These are phyloP conservation scores for Inosperma sp. DNA, from an alignment of 768 basidiomycete species.

Conservation along the genomic window DNA sequence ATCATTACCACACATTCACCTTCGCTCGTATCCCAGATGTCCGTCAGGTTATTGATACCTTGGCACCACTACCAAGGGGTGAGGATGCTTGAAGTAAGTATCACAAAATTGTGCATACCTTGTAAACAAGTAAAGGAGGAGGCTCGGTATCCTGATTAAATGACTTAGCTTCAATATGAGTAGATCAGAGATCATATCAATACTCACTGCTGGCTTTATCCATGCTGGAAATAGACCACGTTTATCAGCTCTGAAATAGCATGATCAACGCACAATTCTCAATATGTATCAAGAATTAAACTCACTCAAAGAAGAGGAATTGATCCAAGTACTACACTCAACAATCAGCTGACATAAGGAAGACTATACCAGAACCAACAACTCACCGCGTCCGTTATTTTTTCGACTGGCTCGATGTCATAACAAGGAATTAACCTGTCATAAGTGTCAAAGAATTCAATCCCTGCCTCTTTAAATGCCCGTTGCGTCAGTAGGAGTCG, in stretches of 20 bases:
- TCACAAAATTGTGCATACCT: constrained; percentile 34
- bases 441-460: constrained; percentile 96
- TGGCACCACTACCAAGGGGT: constrained; percentile 72
- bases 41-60: constrained; percentile 97
- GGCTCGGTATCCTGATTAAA: constrained; percentile 77
- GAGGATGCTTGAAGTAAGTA: constrained; percentile 4
- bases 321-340: constrained; percentile 80
- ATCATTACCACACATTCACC: constrained; percentile 98
- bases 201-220: constrained; percentile 86
- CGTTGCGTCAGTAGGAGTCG: constrained; percentile 94
- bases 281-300: background rate
- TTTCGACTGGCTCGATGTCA: constrained; percentile 99
- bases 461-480: constrained; percentile 97
- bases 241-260: constrained; percentile 69
- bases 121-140: constrained; percentile 94
- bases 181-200: constrained; percentile 2
- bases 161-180: background rate
- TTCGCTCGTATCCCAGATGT: constrained; percentile 97
- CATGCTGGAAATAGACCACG: constrained; percentile 96
- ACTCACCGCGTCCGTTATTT: constrained; percentile 94
- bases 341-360: constrained; percentile 12
- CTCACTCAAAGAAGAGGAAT: constrained; percentile 93
- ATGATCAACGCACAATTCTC: too few relatives aligned
- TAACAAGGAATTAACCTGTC: constrained; percentile 99
- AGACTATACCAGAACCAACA: constrained; percentile 11